These are phyloP conservation scores for Aegle marmelos DNA, from an alignment of 345 rosid genomes.

Conservation along the genomic window DNA sequence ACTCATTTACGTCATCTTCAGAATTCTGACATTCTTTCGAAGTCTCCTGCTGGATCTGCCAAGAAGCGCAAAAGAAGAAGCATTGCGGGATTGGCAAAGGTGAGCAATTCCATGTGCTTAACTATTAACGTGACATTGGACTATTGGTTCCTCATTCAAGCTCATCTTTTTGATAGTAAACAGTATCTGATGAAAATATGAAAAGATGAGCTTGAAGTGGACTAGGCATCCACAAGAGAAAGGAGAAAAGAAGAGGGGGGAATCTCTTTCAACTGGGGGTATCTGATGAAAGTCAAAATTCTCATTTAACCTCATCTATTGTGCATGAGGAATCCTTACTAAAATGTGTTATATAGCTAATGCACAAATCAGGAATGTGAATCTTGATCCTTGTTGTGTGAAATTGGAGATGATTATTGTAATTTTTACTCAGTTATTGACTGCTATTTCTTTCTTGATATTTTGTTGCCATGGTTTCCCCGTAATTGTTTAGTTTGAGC, in stretches of 20 bases:
- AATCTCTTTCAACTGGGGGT: background rate
- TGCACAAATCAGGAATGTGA: no score
- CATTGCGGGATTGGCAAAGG: constrained; percentile 74
- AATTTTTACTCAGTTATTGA: no score
- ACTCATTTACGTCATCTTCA: constrained; percentile 13
- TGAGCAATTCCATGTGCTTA: constrained; percentile 14
- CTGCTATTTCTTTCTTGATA: no score
- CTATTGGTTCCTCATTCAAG: background rate
- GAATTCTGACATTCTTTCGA: constrained; percentile 37
- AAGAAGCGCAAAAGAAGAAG: constrained; percentile 80
- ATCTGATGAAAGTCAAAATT: background rate
- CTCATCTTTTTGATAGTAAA: background rate
- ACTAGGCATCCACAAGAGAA: background rate
- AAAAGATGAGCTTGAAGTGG: background rate
- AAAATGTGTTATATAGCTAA: no score
- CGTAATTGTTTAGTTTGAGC: background rate
- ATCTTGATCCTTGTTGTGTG: no score
- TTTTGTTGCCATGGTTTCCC: background rate
- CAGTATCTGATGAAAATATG: background rate
- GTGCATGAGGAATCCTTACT: no score
- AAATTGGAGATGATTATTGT: no score
- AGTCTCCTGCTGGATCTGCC: constrained; percentile 53
- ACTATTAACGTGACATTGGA: background rate
- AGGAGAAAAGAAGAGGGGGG: no score
- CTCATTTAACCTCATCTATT: no score